Evolutionary conservation across 148 eudicot species (phyloP), one percentile per base, ranked within the genome.

Genomic region (Cornus florida): DNA sequence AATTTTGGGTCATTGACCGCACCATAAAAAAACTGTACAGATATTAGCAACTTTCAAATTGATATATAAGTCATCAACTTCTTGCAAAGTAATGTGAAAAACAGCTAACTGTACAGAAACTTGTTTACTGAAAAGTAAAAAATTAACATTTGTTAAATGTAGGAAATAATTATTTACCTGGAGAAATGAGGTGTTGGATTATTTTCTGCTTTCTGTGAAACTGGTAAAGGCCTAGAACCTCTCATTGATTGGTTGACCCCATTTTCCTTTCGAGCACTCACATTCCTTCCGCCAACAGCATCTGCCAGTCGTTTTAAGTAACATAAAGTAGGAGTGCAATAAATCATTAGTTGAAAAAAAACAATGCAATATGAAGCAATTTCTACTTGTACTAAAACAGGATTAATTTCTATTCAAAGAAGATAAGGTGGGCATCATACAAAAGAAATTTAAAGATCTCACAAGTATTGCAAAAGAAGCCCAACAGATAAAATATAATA

Each of bases 271-370:
- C 84, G 82, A 43, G 70, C 83, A 75, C 77, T 74, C 33, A 38
- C 75, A 78, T 71, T 83, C 86, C 86, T 85, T 84, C 86, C 86
- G 67, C 86, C 83, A 70, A 87, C 87, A 79, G 77, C 84, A 85
- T 88, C 93, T 88, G 76, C 28, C 23, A 84, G 67, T 41, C 72
- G 69, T 31, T 43, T 43, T 1, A 35, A 43, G 48, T 43, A 43
- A 9, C 7, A 43, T 6, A 43, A 43, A 6, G 8, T 43, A 43
- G 10, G 48, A 43, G 48, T 43, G 48, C 48, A 43, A 43, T 43
- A 43, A 43, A 43, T 43, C 48, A 43, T 5, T 43, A 43, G 10
- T 43, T 43, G 10, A 43, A 43, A 43, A 43, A 43, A 0, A 35
- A 35, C 38, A 35, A 0, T 35, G 38, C 38, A 35, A 35, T 35